Conservation (phyloP, 1,284 basidiomycete species). For the Ustilago bromivora region DNA sequence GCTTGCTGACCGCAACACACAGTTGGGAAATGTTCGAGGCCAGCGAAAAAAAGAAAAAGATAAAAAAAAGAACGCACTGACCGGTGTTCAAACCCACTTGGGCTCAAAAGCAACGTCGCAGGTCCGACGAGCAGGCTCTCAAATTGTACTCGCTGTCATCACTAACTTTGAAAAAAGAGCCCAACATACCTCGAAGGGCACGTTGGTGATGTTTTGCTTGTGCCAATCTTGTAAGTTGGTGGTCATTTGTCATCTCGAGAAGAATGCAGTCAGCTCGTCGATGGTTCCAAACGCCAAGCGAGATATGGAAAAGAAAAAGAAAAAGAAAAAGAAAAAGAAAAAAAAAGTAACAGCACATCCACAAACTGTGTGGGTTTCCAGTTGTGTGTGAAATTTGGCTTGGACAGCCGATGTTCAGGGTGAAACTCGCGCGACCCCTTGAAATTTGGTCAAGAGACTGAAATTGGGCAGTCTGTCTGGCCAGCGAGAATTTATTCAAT, state of each 20-base stretch:
- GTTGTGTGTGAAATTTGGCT: background rate
- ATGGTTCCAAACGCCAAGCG: too few species aligned
- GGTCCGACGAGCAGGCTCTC: background rate
- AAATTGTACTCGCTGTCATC: too few species aligned
- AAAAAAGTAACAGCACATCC: background rate
- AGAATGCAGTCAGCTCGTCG: too few species aligned
- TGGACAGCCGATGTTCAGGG: slow-evolving; percentile 19
- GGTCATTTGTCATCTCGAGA: too few species aligned
- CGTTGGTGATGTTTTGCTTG: too few species aligned
- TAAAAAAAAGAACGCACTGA: background rate
- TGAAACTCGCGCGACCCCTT: slow-evolving; percentile 19
- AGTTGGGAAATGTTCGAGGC: background rate
- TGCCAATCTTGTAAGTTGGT: too few species aligned
- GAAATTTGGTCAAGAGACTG: background rate
- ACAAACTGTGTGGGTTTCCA: background rate
- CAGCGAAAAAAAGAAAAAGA: too few species aligned
- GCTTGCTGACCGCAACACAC: slow-evolving; percentile 31
- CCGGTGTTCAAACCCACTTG: background rate
- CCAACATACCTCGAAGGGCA: too few species aligned
- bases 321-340: background rate
- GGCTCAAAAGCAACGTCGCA: background rate
- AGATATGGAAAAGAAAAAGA: too few species aligned
- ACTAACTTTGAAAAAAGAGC: too few species aligned
- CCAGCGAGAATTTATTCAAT: background rate
- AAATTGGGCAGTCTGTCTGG: background rate